Evolutionary conservation across 2,329 filamentous ascomycete species (phyloP).

Genomic region (Fusarium camptoceras): DNA sequence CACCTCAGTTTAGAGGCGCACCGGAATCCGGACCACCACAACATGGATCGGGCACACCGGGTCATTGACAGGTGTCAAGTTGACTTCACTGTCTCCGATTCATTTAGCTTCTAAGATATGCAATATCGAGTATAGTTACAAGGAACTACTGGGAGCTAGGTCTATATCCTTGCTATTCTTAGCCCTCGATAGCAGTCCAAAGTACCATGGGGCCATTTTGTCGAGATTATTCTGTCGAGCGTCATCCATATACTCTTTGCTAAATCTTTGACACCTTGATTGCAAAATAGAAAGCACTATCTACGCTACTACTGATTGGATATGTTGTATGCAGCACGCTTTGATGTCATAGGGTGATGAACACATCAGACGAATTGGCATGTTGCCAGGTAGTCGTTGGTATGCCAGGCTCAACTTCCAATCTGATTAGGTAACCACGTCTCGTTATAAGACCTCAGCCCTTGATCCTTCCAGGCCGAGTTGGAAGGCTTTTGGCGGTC

Average conservation of each 20-base stretch:
- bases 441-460: background rate
- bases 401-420: background rate
- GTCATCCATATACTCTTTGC: background rate
- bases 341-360: background rate
- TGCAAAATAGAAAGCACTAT: background rate
- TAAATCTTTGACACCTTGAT: background rate
- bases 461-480: background rate
- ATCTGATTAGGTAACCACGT: background rate
- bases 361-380: background rate
- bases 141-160: background rate
- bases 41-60: constrained; percentile 17
- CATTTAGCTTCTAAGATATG: background rate
- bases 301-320: background rate
- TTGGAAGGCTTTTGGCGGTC: background rate
- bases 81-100: background rate
- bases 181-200: background rate
- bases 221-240: background rate
- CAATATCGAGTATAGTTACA: background rate
- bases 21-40: constrained; percentile 20
- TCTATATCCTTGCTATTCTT: background rate
- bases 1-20: constrained; percentile 39
- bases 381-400: background rate
- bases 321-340: background rate
- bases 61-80: background rate
- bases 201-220: background rate